A percentile compares a stretch with the other conserved stretches of the same genome.
Conservation (phyloP, 2,329 filamentous ascomycete genomes). For the Ophiostoma fasciatum region DNA sequence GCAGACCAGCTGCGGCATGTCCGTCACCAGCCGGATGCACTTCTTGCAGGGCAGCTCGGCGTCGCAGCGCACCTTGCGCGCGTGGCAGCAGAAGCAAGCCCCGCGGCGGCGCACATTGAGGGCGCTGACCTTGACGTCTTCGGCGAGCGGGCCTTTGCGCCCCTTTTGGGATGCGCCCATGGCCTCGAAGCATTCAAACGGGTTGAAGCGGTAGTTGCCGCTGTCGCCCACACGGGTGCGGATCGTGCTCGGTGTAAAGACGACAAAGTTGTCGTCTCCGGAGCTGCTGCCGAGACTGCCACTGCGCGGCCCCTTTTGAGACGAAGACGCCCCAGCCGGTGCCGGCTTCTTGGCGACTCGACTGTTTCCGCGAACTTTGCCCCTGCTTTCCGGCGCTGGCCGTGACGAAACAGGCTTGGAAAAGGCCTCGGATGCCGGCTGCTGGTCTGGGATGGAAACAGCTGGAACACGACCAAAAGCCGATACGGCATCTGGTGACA, state of each 20-base stretch:
- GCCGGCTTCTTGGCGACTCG: constrained; percentile 31
- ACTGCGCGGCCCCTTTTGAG: constrained; percentile 5
- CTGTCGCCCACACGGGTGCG: constrained; percentile 31
- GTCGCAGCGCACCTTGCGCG: constrained; percentile 44
- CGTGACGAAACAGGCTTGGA: constrained; percentile 6
- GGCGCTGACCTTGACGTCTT: constrained; percentile 38
- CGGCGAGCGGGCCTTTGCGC: constrained; percentile 39
- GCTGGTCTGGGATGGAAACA: no score
- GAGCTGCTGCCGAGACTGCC: constrained; percentile 8
- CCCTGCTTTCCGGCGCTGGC: constrained; percentile 11
- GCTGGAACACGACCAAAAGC: no score
- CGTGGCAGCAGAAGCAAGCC: constrained; percentile 45
- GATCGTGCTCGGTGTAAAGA: constrained; percentile 39
- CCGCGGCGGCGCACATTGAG: constrained; percentile 37
- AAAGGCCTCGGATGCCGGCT: not conserved
- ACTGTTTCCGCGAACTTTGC: no score
- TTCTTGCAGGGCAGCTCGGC: constrained; percentile 40
- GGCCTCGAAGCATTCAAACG: constrained; percentile 40
- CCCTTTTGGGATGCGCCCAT: constrained; percentile 38
- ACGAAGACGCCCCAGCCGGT: constrained; percentile 6
- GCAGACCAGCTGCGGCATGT: constrained; percentile 39
- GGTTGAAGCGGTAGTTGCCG: constrained; percentile 33
- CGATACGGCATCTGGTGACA: no score
- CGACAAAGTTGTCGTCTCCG: constrained; percentile 33
- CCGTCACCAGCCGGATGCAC: constrained; percentile 35